Conservation (phyloP, 495 filamentous ascomycete species). For the Penicillium paxilli region DNA sequence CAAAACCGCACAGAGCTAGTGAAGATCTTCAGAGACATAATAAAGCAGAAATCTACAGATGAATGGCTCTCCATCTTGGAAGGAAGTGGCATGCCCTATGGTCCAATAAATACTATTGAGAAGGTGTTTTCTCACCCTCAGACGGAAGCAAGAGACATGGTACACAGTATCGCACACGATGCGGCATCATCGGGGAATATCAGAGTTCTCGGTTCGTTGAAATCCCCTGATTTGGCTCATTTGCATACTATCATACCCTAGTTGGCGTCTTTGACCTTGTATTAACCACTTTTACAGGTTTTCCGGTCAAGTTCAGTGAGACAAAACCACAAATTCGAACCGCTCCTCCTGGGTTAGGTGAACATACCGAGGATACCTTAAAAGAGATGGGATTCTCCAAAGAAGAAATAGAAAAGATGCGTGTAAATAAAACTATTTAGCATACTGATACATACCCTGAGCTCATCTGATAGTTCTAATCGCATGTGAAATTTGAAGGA, state of each 20-base stretch:
- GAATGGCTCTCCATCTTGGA: constrained; percentile 80
- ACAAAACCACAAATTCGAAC: constrained; percentile 28
- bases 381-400: constrained; percentile 3
- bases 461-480: background rate
- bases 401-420: background rate
- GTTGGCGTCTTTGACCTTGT: no score
- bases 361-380: constrained; percentile 13
- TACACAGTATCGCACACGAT: constrained; percentile 15
- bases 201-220: constrained; percentile 18
- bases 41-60: constrained; percentile 64
- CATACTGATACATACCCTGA: background rate
- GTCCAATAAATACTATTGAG: constrained; percentile 64
- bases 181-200: constrained; percentile 14
- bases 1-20: constrained; percentile 68
- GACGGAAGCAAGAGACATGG: constrained; percentile 24
- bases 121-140: constrained; percentile 28
- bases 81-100: constrained; percentile 83
- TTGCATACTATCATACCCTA: no score
- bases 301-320: constrained; percentile 82
- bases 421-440: background rate
- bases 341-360: constrained; percentile 11
- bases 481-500: background rate
- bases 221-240: no score
- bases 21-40: constrained; percentile 62
- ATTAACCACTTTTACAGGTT: background rate